Percentiles rank a stretch among this genome's conserved stretches.
Conservation (phyloP, 805 yeast genomes). For the Clavispora vitiphila region DNA sequence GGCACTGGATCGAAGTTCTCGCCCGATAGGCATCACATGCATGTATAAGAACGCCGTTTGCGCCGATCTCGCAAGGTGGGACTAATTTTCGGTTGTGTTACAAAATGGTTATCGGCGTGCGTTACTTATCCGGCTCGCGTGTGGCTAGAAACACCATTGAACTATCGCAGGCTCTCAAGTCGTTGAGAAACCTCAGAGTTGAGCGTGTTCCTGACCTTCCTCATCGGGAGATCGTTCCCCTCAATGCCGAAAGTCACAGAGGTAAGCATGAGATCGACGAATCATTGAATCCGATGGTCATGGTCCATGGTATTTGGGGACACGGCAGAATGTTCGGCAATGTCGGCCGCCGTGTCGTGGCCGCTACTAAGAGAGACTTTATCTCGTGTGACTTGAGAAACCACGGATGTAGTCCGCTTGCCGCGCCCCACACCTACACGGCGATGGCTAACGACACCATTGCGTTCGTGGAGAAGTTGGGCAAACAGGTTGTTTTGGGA, state of each 20-base stretch:
- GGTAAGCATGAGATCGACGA: slow-evolving; percentile 5
- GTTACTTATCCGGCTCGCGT: background rate
- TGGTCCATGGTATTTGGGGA: slow-evolving; percentile 56
- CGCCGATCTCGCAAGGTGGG: no score
- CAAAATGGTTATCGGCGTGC: no score
- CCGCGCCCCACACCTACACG: slow-evolving; percentile 40
- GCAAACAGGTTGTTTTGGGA: slow-evolving; percentile 19
- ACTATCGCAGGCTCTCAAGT: background rate
- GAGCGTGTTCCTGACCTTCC: slow-evolving; percentile 1
- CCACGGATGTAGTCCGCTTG: slow-evolving; percentile 48
- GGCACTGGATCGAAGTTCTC: background rate
- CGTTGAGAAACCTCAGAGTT: background rate
- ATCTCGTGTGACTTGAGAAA: slow-evolving; percentile 49
- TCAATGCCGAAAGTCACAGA: slow-evolving; percentile 1
- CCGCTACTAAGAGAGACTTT: slow-evolving; percentile 26
- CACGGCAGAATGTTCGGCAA: slow-evolving; percentile 39
- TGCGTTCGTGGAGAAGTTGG: slow-evolving; percentile 24
- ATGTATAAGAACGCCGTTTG: no score
- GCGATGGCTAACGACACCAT: slow-evolving; percentile 41
- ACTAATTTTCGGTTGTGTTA: no score
- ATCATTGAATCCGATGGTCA: slow-evolving; percentile 30
- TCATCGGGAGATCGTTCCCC: background rate
- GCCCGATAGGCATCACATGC: background rate
- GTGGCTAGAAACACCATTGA: background rate
- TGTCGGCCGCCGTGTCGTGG: slow-evolving; percentile 32